Base-by-base conservation (phyloP, 305 asterid species). In the Rubia occidens region DNA sequence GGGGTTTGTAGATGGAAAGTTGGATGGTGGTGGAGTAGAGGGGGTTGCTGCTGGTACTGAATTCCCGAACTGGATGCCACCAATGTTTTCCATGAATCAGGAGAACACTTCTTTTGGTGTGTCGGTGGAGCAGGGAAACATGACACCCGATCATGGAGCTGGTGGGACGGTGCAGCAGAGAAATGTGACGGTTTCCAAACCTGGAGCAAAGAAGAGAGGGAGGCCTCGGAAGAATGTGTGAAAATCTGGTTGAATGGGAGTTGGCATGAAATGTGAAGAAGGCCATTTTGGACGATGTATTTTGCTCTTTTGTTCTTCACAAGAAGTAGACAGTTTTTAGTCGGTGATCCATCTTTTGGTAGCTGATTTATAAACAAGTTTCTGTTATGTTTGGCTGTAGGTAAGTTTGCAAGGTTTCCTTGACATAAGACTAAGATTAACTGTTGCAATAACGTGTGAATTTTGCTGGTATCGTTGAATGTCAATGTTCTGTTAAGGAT, bases 41-140 rank as follows among this genome's bases (percentile, higher is more conserved):
- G 71, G 70, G 47, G 70, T 21, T 49, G 69, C 60, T 66, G 68
- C 39, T 26, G 68, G 45, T 35, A 13, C 76, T 18, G 86, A 69
- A 21, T 84, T 81, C 76, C 89, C 87, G 26, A 89, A 88, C 78
- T 89, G 95, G 98, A 84, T 85, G 92, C 92, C 95, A 15, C 84
- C 88, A 0, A 85, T 87, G 83, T 88, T 83, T 58, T 83, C 80
- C 1, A 37, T 26, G 32, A 17, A 47, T 15, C 32, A 18, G 18
- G 47, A 6, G 71, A 37, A 35, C 15, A 67, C 8, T 32, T 43
- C 74, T 37, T 11, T 37, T 20, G 47, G 73, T 14, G 35, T 13
- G 47, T 8, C 26, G 14, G 24, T 8, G 66, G 54, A 5, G 68
- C 68, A 62, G 69, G 35, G 54, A 26, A 71, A 20, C 8, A 66